Evolutionary conservation across 768 basidiomycete species (phyloP).

Genomic region (Serpula lacrymans): DNA sequence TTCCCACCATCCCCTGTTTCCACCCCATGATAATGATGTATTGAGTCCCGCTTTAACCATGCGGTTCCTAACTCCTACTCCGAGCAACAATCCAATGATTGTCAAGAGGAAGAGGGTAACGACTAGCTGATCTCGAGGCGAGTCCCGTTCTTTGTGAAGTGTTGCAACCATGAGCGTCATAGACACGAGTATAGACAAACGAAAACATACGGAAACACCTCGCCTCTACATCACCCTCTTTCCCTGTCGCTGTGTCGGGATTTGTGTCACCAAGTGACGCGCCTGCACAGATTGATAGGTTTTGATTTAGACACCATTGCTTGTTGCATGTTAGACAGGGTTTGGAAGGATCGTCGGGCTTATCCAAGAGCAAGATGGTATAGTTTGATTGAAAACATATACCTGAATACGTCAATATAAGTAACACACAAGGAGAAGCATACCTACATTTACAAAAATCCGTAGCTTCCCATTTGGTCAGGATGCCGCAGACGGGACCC

Average conservation of each 20-base stretch:
- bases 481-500: conserved; percentile 38
- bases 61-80: conserved; percentile 79
- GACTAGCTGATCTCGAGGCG: conserved; percentile 90
- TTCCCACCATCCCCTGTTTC: conserved; percentile 80
- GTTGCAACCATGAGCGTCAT: conserved; percentile 18
- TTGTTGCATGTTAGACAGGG: conserved; percentile 93
- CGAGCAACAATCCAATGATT: conserved; percentile 81
- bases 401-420: conserved; percentile 43
- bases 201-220: conserved; percentile 85
- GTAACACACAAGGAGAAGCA: conserved; percentile 2
- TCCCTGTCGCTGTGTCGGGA: conserved; percentile 90
- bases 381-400: conserved; percentile 90
- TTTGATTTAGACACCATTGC: conserved; percentile 94
- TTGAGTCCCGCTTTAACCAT: conserved; percentile 77
- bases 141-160: conserved; percentile 81
- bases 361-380: conserved; percentile 75
- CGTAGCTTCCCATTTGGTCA: conserved; percentile 85
- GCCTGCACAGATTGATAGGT: conserved; percentile 77
- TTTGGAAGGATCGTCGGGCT: conserved; percentile 81
- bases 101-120: conserved; percentile 88
- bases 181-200: conserved; percentile 28
- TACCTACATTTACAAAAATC: conserved; percentile 84
- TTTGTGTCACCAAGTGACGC: conserved; percentile 83
- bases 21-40: conserved; percentile 58
- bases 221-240: conserved; percentile 94